phyloP scores from a whole-genome alignment of 345 rosid species.

The Combretum micranthum region DNA sequence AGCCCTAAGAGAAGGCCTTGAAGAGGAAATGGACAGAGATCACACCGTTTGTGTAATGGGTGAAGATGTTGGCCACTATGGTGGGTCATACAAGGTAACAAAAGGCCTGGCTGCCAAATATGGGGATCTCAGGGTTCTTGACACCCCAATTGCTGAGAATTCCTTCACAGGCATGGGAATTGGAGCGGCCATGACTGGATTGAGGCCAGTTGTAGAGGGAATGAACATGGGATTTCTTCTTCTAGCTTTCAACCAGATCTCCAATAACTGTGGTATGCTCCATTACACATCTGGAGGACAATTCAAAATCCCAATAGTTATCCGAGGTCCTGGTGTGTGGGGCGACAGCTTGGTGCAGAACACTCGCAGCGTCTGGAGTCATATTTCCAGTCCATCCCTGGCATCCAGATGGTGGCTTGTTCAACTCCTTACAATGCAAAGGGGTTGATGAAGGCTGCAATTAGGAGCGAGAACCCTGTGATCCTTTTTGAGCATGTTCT shows the following conservation, averaged over 20 bases:
- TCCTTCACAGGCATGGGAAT: constrained; percentile 97
- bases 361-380: constrained; percentile 96
- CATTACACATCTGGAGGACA: constrained; percentile 99
- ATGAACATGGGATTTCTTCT: constrained; percentile 99
- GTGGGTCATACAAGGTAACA: constrained; percentile 94
- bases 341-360: constrained; percentile 94
- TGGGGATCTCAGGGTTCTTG: constrained; percentile 93
- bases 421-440: constrained; percentile 97
- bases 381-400: constrained; percentile 96
- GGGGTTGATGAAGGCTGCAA: constrained; percentile 98
- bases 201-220: constrained; percentile 83
- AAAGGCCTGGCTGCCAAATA: constrained; percentile 63
- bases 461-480: constrained; percentile 96
- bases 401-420: constrained; percentile 99
- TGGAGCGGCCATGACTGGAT: constrained; percentile 92
- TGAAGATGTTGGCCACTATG: constrained; percentile 96
- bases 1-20: constrained; percentile 86
- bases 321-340: constrained; percentile 98
- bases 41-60: constrained; percentile 80
- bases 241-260: constrained; percentile 94
- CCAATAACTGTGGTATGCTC: constrained; percentile 98
- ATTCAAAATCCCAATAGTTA: constrained; percentile 77
- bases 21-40: constrained; percentile 99
- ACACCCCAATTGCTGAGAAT: constrained; percentile 92
- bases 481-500: constrained; percentile 91